A percentile compares a stretch with the other conserved stretches of the same genome.
Conservation (phyloP, 2,329 filamentous ascomycete genomes). For the Pseudogymnoascus sp. region DNA sequence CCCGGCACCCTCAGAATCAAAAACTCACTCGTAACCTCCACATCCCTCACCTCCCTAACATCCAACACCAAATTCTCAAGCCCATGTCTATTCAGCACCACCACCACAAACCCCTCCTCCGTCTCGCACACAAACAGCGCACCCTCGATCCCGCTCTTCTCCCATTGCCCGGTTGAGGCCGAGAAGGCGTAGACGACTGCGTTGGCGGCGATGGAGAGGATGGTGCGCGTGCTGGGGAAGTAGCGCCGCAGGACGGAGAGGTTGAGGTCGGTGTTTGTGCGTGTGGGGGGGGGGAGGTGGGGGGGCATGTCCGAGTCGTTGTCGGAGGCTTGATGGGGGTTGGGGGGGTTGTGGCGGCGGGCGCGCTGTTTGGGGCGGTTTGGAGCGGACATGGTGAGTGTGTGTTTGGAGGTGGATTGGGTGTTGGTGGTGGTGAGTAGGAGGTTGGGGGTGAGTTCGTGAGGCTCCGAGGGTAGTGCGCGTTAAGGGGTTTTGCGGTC, state of each 20-base stretch:
- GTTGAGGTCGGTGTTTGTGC: slow-evolving; percentile 81
- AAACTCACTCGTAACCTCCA: slow-evolving; percentile 52
- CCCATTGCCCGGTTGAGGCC: slow-evolving; percentile 59
- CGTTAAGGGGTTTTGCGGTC: background rate
- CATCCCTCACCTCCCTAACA: slow-evolving; percentile 50
- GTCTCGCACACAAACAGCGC: slow-evolving; percentile 79
- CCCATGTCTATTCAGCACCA: slow-evolving; percentile 64
- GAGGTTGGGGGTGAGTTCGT: background rate
- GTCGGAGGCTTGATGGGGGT: slow-evolving; percentile 37
- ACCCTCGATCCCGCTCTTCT: slow-evolving; percentile 78
- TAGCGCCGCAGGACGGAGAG: slow-evolving; percentile 75
- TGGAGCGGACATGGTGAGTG: background rate
- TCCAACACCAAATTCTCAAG: slow-evolving; percentile 63
- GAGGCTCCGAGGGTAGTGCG: background rate
- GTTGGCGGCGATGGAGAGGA: slow-evolving; percentile 75
- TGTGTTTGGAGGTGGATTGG: background rate
- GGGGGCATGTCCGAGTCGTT: slow-evolving; percentile 40
- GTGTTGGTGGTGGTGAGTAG: background rate
- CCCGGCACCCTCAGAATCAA: slow-evolving; percentile 38
- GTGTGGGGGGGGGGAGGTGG: slow-evolving; percentile 34
- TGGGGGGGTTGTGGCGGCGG: slow-evolving; percentile 29
- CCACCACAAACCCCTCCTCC: slow-evolving; percentile 44
- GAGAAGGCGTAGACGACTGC: slow-evolving; percentile 79
- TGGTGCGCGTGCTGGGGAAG: slow-evolving; percentile 61
- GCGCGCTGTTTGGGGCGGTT: slow-evolving; percentile 17